A percentile compares a stretch with the other conserved stretches of the same genome.
phyloP scores from a whole-genome alignment of 1,139 yeast species.

The Geotrichum phurueaensis region DNA sequence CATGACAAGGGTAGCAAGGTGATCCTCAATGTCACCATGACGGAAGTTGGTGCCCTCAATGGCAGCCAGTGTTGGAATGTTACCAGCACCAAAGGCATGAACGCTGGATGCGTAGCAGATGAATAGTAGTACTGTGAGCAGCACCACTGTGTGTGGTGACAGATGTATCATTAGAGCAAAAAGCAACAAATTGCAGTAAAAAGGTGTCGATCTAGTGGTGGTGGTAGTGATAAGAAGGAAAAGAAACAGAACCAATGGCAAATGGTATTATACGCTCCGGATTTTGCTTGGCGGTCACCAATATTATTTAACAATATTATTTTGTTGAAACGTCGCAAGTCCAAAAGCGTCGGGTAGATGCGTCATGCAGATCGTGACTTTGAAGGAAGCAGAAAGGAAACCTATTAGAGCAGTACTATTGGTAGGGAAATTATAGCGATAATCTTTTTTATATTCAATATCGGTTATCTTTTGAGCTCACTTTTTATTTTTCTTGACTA shows the following conservation, averaged over 20 bases:
- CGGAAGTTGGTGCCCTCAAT: slow-evolving; percentile 25
- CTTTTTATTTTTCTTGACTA: neutral
- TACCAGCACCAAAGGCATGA: slow-evolving; percentile 28
- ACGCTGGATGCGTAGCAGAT: neutral
- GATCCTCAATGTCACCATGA: slow-evolving; percentile 28
- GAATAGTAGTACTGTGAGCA: neutral
- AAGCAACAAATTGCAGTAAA: neutral
- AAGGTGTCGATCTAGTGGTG: neutral
- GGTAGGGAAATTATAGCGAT: no score
- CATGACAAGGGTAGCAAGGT: neutral
- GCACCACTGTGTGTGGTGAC: neutral
- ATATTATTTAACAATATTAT: no score
- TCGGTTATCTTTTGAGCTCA: no score
- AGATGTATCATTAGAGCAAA: neutral
- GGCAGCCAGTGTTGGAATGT: slow-evolving; percentile 24
- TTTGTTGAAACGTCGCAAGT: neutral
- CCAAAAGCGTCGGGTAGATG: neutral
- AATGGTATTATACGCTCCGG: neutral
- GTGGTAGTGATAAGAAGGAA: neutral
- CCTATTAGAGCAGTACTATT: no score
- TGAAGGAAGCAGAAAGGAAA: no score
- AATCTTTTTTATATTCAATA: no score
- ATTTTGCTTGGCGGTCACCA: neutral
- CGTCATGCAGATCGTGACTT: neutral
- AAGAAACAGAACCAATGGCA: neutral